These are phyloP conservation scores for Pleurotus giganteus DNA, from an alignment of 768 basidiomycete species.

Conservation along the genomic window DNA sequence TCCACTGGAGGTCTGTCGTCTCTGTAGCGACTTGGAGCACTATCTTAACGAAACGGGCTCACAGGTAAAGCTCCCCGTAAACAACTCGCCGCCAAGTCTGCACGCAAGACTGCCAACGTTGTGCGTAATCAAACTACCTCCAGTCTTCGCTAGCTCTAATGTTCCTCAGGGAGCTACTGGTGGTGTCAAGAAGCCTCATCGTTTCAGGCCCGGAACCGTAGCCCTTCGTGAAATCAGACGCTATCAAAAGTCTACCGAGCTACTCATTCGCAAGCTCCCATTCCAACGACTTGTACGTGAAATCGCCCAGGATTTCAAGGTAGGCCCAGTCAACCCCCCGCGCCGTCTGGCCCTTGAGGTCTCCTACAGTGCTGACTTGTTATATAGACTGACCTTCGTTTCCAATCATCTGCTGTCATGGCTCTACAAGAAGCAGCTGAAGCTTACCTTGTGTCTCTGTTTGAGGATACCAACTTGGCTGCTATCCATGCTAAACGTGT, in stretches of 20 bases:
- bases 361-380: neutral
- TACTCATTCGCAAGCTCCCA: slow-evolving; percentile 62
- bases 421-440: slow-evolving; percentile 67
- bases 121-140: slow-evolving; percentile 7
- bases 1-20: slow-evolving; percentile 59
- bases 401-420: slow-evolving; percentile 70
- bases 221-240: slow-evolving; percentile 74
- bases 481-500: slow-evolving; percentile 61
- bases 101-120: slow-evolving; percentile 54
- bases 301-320: slow-evolving; percentile 83
- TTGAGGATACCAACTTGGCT: slow-evolving; percentile 67
- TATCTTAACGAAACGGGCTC: neutral
- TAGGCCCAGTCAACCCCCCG: slow-evolving; percentile 19
- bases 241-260: slow-evolving; percentile 63
- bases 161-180: slow-evolving; percentile 42
- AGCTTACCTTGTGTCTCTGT: slow-evolving; percentile 72
- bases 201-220: slow-evolving; percentile 77
- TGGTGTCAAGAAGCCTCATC: slow-evolving; percentile 82
- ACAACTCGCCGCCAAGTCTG: slow-evolving; percentile 58
- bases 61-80: slow-evolving; percentile 60
- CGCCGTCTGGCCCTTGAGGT: no score
- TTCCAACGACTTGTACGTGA: slow-evolving; percentile 79
- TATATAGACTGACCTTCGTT: slow-evolving; percentile 65
- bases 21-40: neutral
- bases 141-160: neutral